A percentile compares a stretch with the other conserved stretches of the same genome.
Evolutionary conservation across 208 protist species (phyloP).

Genomic region (Crithidia fasciculata): DNA sequence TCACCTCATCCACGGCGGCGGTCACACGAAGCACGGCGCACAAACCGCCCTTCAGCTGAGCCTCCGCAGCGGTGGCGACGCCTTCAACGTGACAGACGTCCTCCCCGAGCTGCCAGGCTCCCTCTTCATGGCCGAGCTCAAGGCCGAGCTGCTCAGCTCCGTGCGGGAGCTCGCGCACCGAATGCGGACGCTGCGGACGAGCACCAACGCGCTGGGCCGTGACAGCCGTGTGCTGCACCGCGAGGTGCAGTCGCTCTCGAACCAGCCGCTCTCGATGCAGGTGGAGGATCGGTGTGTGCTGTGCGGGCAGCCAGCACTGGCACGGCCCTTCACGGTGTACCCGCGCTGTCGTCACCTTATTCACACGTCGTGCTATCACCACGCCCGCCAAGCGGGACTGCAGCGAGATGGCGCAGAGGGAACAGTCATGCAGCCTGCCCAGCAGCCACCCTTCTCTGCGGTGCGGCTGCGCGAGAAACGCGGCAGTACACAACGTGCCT

Average conservation of each 20-base stretch:
- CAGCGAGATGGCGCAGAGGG: background rate
- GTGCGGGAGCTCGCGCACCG: slow-evolving; percentile 31
- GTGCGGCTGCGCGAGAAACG: too few relatives aligned
- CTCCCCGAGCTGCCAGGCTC: slow-evolving; percentile 45
- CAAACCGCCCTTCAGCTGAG: slow-evolving; percentile 46
- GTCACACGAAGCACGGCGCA: slow-evolving; percentile 22
- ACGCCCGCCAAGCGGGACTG: slow-evolving; percentile 15
- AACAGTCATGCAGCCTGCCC: too few relatives aligned
- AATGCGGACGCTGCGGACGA: slow-evolving; percentile 21
- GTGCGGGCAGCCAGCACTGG: slow-evolving; percentile 42
- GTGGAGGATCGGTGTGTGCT: slow-evolving; percentile 32
- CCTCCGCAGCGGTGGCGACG: slow-evolving; percentile 32
- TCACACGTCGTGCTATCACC: slow-evolving; percentile 53
- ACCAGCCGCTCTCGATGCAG: slow-evolving; percentile 20
- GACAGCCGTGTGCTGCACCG: slow-evolving; percentile 32
- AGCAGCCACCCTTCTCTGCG: too few relatives aligned
- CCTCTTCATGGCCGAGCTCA: slow-evolving; percentile 45
- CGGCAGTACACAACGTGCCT: too few relatives aligned
- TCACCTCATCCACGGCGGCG: slow-evolving; percentile 20
- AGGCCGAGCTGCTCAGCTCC: slow-evolving; percentile 45
- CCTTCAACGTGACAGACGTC: slow-evolving; percentile 49
- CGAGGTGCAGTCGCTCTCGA: slow-evolving; percentile 17
- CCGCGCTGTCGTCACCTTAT: slow-evolving; percentile 47
- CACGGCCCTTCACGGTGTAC: slow-evolving; percentile 48
- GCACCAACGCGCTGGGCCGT: slow-evolving; percentile 29